Percentiles rank a stretch among this genome's conserved stretches.
Conservation (phyloP, 2,329 filamentous ascomycete genomes). For the Colletotrichum coccodes region DNA sequence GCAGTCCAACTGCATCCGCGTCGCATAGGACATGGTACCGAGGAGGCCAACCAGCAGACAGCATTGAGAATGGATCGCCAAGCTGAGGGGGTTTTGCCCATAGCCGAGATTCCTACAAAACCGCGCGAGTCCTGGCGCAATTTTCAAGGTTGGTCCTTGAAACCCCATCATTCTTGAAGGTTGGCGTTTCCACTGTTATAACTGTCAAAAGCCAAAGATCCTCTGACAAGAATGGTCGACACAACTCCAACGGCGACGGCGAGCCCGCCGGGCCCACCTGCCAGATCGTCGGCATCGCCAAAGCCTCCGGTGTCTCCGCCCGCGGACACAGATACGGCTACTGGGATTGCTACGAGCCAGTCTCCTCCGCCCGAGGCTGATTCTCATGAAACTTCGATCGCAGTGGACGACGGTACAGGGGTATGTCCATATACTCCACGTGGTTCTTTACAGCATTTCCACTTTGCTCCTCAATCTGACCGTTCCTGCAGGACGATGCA, state of each 20-base stretch:
- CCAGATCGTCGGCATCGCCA: neutral
- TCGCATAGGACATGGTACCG: neutral
- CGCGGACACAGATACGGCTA: neutral
- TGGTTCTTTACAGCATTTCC: neutral
- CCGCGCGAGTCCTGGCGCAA: neutral
- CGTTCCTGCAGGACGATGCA: neutral
- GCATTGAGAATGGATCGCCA: neutral
- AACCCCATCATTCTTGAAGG: neutral
- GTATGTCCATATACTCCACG: neutral
- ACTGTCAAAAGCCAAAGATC: no score
- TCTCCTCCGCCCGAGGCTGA: neutral
- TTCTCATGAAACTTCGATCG: neutral
- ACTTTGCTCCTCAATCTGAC: neutral
- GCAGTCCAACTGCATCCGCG: neutral
- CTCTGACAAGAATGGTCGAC: neutral
- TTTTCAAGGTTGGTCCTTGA: neutral
- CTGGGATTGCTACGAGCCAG: neutral
- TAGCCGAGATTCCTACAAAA: neutral
- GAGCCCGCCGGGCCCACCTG: neutral
- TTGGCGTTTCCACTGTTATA: no score
- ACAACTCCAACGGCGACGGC: neutral
- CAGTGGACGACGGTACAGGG: neutral
- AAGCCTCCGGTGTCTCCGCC: neutral
- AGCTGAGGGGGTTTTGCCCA: neutral
- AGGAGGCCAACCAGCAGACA: neutral